Base-by-base conservation (phyloP, 2,329 filamentous ascomycete genomes). In the Thermothelomyces thermophilus region DNA sequence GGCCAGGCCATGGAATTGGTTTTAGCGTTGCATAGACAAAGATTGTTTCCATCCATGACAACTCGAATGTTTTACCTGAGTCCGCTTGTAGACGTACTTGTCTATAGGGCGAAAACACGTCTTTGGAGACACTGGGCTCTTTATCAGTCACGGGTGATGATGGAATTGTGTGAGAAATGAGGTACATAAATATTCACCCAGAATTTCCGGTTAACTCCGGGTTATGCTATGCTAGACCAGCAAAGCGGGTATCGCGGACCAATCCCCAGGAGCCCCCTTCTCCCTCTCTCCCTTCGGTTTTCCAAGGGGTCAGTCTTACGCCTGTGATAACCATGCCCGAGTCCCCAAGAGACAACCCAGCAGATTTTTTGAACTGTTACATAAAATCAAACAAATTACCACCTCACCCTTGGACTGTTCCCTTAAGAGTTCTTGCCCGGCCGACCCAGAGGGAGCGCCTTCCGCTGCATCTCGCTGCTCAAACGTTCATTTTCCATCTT, bases 381-480 rank as follows among this genome's bases (percentile, higher is more conserved):
- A n/a, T n/a, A n/a, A n/a, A n/a, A n/a, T n/a, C n/a, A n/a, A n/a
- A n/a, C n/a, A 19, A 6, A 35, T 26, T 20, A 9, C 40, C 11
- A 4, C 26, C 28, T n/a, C 28, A 20, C 30, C 10, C 17, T 7
- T 5, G 26, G 13, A 16, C 13, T 2, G 24, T 17, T 13, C 5
- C 30, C 20, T 30, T 36, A n/a, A 8, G 36, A 16, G 3, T 36
- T 19, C 20, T 36, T 4, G 9, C 16, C n/a, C 33, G 51, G 44
- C 30, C 51, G 20, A 13, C 34, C 40, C 28, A 40, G 41, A 33
- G 51, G 51, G 24, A 53, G 35, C 14, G 51, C 42, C 42, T 46
- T 53, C 36, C 51, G 47, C 43, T 34, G 26, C 30, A 43, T 35
- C 11, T 3, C 22, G 8, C 7, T 19, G 11, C n/a, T 41, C 39